Evolutionary conservation across 495 filamentous ascomycete species (phyloP), one percentile per base, ranked within the genome.

Genomic region (Lasiosphaeris hirsuta): DNA sequence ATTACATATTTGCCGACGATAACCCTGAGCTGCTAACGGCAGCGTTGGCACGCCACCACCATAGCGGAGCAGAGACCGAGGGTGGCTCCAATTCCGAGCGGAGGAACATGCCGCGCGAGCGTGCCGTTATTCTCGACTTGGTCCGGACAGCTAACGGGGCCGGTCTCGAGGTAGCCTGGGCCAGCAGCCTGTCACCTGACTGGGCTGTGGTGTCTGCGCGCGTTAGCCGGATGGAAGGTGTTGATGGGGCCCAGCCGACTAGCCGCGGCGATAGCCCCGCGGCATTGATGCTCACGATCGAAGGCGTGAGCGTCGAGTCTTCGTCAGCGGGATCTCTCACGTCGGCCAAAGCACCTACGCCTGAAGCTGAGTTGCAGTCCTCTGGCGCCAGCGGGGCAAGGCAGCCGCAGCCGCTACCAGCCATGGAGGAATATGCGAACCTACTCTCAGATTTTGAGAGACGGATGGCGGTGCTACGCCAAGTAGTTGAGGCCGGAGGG

Each of bases 1-100:
- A 93, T 78, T 97, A 97, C 74, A 82, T 96, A 58, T 97, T 96
- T 74, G 81, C 80, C 60, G 88, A 92, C 65, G 90, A 96, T 71
- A 82, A 85, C 56, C 75, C 78, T 9, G 86, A 89, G 9, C 74
- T 86, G 43, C 70, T 90, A 34, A 87, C 86, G 7, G 68, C 69
- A 48, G 74, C 72, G 13, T 65, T 79, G 51, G 69, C 72, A 35
- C 73, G 75, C 34, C 64, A 76, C 56, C 67, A 74, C 42, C 54
- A 64, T 2, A 48, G 14, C 48, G 55, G 45, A 36, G 44, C 18
- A 37, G 55, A 56, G 8, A 14, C 54, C 58, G 48, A 66, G 34
- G 42, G 51, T 50, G 56, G 54, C 11, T 59, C 58, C 36, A 68
- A 44, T 41, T 7, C 17, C 19, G 23, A 30, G 5, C 23, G 23